Percentiles rank a stretch among this genome's conserved stretches.
Evolutionary conservation across 257 asterid species (phyloP).

Genomic region (Coffea eugenioides): DNA sequence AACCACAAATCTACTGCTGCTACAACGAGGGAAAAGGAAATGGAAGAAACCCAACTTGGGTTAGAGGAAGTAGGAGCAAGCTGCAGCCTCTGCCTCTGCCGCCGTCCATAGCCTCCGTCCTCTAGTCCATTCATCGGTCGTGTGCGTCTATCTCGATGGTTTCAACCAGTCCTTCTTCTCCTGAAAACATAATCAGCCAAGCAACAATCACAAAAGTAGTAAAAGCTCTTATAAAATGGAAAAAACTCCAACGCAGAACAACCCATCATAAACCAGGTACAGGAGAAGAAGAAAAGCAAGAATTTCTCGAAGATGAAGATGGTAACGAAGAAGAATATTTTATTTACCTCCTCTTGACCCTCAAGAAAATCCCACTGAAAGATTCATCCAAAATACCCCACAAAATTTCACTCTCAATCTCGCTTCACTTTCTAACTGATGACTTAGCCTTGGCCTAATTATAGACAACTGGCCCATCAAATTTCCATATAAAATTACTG

Average conservation of each 20-base stretch:
- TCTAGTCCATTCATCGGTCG: too few relatives aligned
- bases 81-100: too few relatives aligned
- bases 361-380: constrained; percentile 51
- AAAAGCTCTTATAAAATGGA: constrained; percentile 78
- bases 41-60: too few relatives aligned
- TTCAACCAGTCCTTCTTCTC: background rate
- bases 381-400: constrained; percentile 39
- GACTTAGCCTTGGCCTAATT: constrained; percentile 48
- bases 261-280: constrained; percentile 8
- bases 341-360: constrained; percentile 66
- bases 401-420: constrained; percentile 51
- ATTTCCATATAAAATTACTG: constrained; percentile 33
- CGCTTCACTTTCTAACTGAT: constrained; percentile 23
- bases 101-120: too few relatives aligned
- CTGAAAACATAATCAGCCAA: constrained; percentile 21
- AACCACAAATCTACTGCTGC: too few relatives aligned
- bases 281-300: constrained; percentile 14
- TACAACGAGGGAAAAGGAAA: too few relatives aligned
- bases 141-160: background rate
- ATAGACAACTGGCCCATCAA: constrained; percentile 55
- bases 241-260: constrained; percentile 30
- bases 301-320: constrained; percentile 20
- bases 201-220: constrained; percentile 43
- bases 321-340: constrained; percentile 39
- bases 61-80: too few relatives aligned